Conservation (phyloP, 306 rosid species). For the Vigna trinervia region DNA sequence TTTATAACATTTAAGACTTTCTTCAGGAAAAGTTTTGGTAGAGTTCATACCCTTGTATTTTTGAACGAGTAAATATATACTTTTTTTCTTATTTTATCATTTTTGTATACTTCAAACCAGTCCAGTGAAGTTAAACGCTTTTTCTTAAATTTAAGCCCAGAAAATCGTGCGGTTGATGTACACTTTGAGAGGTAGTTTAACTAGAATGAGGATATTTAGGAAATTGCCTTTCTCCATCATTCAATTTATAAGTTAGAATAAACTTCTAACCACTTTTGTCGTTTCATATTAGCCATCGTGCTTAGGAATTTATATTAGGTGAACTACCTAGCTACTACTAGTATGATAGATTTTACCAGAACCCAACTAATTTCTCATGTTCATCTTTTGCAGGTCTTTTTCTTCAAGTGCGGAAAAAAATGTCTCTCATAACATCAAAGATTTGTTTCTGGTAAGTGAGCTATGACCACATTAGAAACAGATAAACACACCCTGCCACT, state of each 20-base stretch:
- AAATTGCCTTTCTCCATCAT: slow-evolving; percentile 17
- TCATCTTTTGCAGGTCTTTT: slow-evolving; percentile 61
- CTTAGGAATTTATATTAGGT: slow-evolving; percentile 28
- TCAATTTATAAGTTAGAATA: not conserved
- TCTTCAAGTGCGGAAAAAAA: slow-evolving; percentile 59
- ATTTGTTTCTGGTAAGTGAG: slow-evolving; percentile 49
- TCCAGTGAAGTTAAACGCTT: not conserved
- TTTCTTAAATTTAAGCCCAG: not conserved
- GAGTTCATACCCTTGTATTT: not conserved
- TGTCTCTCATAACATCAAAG: slow-evolving; percentile 63
- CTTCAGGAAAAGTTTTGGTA: not conserved
- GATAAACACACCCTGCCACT: not conserved
- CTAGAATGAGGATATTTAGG: not conserved
- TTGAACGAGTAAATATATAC: not conserved
- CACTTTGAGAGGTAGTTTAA: slow-evolving; percentile 4
- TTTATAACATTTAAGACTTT: not conserved
- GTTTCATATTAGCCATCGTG: slow-evolving; percentile 1
- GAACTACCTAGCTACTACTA: slow-evolving; percentile 24
- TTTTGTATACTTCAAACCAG: not conserved
- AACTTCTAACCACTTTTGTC: slow-evolving; percentile 18
- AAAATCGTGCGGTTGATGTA: not conserved
- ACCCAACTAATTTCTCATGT: slow-evolving; percentile 36
- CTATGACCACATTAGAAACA: slow-evolving; percentile 2
- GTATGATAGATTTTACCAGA: slow-evolving; percentile 1
- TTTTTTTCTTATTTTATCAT: not conserved